Conservation (phyloP, 148 eudicot species). For the Fallopia convolvulus region DNA sequence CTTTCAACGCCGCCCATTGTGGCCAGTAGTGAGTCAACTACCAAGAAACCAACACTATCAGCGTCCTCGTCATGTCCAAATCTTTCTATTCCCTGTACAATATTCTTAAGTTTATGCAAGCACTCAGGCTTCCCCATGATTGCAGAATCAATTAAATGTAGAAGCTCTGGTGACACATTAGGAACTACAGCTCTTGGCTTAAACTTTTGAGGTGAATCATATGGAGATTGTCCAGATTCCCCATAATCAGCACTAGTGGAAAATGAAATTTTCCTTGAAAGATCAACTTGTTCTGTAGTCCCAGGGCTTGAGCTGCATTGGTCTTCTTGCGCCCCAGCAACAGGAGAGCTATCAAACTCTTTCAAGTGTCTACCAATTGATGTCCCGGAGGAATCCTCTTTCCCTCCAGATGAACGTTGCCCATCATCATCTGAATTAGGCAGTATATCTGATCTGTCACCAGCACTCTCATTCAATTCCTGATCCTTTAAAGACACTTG, state of each 20-base stretch:
- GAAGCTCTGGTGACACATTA: conserved; percentile 85
- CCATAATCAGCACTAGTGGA: conserved; percentile 42
- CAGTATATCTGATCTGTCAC: conserved; percentile 11
- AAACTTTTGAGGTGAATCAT: conserved; percentile 57
- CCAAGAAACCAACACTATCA: conserved; percentile 63
- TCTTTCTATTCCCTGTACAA: conserved; percentile 65
- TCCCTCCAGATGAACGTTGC: conserved; percentile 30
- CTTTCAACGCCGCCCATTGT: conserved; percentile 99
- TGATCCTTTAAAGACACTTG: conserved; percentile 59
- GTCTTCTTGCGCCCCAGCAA: conserved; percentile 28
- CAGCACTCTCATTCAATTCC: conserved; percentile 22
- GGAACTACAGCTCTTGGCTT: conserved; percentile 61
- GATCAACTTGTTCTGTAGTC: conserved; percentile 21
- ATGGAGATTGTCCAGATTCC: conserved; percentile 37
- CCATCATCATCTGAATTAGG: conserved; percentile 22
- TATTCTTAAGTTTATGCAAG: conserved; percentile 71
- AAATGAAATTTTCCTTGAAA: conserved; percentile 31
- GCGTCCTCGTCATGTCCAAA: conserved; percentile 61
- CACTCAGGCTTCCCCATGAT: conserved; percentile 98
- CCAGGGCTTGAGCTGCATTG: conserved; percentile 36
- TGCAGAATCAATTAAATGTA: conserved; percentile 96
- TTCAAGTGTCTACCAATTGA: conserved; percentile 25
- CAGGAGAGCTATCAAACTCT: conserved; percentile 35
- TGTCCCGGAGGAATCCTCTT: conserved; percentile 36
- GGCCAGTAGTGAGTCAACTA: conserved; percentile 93